A percentile compares a stretch with the other conserved stretches of the same genome.
phyloP scores from a whole-genome alignment of 148 eudicot species.

The Selenicereus undatus region DNA sequence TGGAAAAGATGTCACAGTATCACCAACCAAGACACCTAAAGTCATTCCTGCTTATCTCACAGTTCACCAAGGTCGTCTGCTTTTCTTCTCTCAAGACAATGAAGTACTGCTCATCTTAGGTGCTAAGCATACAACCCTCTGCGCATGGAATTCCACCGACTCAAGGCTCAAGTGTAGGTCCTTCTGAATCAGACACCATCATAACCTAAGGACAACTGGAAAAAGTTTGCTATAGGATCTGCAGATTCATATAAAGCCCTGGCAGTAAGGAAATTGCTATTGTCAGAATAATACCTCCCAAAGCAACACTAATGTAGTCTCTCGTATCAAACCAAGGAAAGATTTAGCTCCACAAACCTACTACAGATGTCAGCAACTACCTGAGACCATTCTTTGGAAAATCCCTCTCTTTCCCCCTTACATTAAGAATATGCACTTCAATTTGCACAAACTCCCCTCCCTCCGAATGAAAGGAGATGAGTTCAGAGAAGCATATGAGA shows the following conservation, averaged over 20 bases:
- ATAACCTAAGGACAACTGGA: constrained; percentile 38
- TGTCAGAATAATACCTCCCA: constrained; percentile 38
- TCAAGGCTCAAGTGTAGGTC: constrained; percentile 35
- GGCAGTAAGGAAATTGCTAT: constrained; percentile 40
- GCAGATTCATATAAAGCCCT: constrained; percentile 35
- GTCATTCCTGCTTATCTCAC: constrained; percentile 27
- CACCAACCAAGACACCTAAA: constrained; percentile 21
- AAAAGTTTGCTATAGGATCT: constrained; percentile 34
- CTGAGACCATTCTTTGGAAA: constrained; percentile 28
- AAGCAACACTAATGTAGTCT: constrained; percentile 33
- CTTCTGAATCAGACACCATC: constrained; percentile 33
- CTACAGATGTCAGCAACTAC: constrained; percentile 33
- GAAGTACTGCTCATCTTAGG: constrained; percentile 33
- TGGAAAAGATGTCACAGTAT: constrained; percentile 17
- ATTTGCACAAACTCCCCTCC: constrained; percentile 23
- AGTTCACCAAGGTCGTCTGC: constrained; percentile 21
- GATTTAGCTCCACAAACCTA: constrained; percentile 37
- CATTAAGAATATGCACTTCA: constrained; percentile 28
- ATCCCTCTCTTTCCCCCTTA: constrained; percentile 32
- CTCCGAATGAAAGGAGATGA: constrained; percentile 30
- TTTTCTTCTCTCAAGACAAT: constrained; percentile 31
- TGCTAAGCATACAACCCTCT: constrained; percentile 32
- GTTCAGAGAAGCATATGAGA: constrained; percentile 21
- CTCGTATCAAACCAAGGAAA: constrained; percentile 34
- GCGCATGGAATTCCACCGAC: constrained; percentile 32